Evolutionary conservation across 306 rosid species (phyloP).

Genomic region (Prunus davidiana): DNA sequence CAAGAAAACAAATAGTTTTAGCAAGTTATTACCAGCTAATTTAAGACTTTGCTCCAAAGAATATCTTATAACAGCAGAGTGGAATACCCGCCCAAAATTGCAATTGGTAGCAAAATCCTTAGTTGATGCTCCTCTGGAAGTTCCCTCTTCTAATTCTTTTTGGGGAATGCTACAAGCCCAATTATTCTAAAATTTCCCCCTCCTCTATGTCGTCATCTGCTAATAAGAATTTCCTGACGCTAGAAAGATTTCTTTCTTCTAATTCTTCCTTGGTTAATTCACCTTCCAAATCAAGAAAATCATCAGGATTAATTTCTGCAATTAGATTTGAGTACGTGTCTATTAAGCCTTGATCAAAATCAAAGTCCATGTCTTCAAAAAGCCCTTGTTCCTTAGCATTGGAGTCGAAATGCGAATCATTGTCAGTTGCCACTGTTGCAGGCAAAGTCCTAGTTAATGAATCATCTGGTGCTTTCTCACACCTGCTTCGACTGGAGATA

Average conservation of each 20-base stretch:
- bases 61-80: not conserved
- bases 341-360: slow-evolving; percentile 59
- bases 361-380: slow-evolving; percentile 39
- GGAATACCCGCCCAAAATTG: not conserved
- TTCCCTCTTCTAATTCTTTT: not conserved
- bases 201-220: slow-evolving; percentile 65
- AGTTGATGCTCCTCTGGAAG: not conserved
- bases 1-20: not conserved
- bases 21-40: not conserved
- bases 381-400: slow-evolving; percentile 28
- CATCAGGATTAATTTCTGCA: slow-evolving; percentile 57
- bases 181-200: slow-evolving; percentile 72
- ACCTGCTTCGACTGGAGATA: slow-evolving; percentile 22
- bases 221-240: slow-evolving; percentile 17
- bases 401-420: slow-evolving; percentile 20
- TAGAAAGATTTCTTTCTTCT: slow-evolving; percentile 27
- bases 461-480: slow-evolving; percentile 22
- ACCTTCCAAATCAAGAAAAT: slow-evolving; percentile 50
- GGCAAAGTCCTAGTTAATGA: slow-evolving; percentile 33
- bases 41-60: not conserved
- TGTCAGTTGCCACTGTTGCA: slow-evolving; percentile 32
- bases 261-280: slow-evolving; percentile 33
- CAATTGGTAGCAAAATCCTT: not conserved
- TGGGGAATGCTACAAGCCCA: not conserved
- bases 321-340: slow-evolving; percentile 53